A percentile compares a stretch with the other conserved stretches of the same genome.
These are phyloP conservation scores for Talaromyces liani DNA, from an alignment of 495 filamentous ascomycete species.

Conservation along the genomic window DNA sequence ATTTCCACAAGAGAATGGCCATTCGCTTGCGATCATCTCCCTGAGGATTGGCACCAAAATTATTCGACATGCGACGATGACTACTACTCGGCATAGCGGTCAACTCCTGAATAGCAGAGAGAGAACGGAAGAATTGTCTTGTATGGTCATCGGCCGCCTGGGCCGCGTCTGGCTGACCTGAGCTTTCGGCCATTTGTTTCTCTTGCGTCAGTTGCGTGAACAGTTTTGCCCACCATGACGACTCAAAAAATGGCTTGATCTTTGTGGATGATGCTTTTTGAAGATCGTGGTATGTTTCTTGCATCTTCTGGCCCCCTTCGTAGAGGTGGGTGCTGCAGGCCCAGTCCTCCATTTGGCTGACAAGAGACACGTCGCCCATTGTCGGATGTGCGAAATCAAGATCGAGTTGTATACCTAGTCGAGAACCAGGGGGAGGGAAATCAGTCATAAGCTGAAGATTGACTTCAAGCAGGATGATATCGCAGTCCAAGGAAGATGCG, in stretches of 20 bases:
- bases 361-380: slow-evolving; percentile 28
- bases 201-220: slow-evolving; percentile 38
- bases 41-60: slow-evolving; percentile 14
- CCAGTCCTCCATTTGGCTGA: slow-evolving; percentile 40
- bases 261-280: slow-evolving; percentile 31
- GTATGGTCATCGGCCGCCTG: slow-evolving; percentile 31
- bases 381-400: slow-evolving; percentile 33
- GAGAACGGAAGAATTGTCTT: slow-evolving; percentile 29
- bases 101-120: slow-evolving; percentile 46
- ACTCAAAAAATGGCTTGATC: slow-evolving; percentile 40
- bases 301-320: slow-evolving; percentile 25
- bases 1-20: slow-evolving; percentile 48
- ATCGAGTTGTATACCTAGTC: slow-evolving; percentile 37
- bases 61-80: slow-evolving; percentile 24
- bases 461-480: slow-evolving; percentile 43
- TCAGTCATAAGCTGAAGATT: slow-evolving; percentile 40
- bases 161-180: slow-evolving; percentile 23
- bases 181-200: slow-evolving; percentile 29
- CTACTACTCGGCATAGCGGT: slow-evolving; percentile 25
- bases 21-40: slow-evolving; percentile 34
- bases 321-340: slow-evolving; percentile 40
- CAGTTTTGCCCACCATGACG: slow-evolving; percentile 40
- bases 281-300: slow-evolving; percentile 29
- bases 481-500: slow-evolving; percentile 30
- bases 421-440: slow-evolving; percentile 33